Conservation (phyloP, 2,329 filamentous ascomycete species). For the Fusarium citri region DNA sequence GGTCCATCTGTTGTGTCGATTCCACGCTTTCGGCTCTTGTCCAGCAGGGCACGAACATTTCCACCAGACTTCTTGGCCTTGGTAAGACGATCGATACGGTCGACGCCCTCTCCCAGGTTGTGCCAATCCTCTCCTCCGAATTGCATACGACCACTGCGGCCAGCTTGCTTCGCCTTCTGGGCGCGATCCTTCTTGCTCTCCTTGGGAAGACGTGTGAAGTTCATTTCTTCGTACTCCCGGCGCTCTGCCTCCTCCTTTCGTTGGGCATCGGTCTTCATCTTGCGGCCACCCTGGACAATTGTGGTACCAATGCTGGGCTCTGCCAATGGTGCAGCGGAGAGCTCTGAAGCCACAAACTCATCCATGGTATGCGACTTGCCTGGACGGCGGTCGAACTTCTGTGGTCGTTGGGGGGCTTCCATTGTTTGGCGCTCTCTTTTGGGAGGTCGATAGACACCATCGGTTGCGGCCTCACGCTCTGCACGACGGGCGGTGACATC, state of each 20-base stretch:
- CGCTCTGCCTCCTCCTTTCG: constrained; percentile 82
- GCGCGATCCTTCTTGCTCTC: constrained; percentile 87
- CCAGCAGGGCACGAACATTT: constrained; percentile 72
- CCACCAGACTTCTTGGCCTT: constrained; percentile 71
- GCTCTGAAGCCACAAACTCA: constrained; percentile 88
- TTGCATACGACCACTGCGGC: constrained; percentile 68
- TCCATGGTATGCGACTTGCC: constrained; percentile 87
- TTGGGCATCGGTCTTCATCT: constrained; percentile 81
- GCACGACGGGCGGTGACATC: constrained; percentile 48
- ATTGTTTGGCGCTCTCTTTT: constrained; percentile 88
- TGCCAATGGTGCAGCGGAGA: constrained; percentile 83
- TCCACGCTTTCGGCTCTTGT: constrained; percentile 87
- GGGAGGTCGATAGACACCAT: constrained; percentile 89
- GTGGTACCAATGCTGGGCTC: constrained; percentile 93
- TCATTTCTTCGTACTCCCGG: constrained; percentile 88
- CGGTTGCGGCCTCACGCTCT: constrained; percentile 53
- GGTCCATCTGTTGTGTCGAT: constrained; percentile 76
- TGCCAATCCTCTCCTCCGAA: constrained; percentile 95
- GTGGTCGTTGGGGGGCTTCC: constrained; percentile 73
- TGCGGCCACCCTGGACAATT: constrained; percentile 81
- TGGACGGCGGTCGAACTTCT: constrained; percentile 70
- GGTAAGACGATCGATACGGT: constrained; percentile 87
- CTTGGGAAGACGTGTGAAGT: constrained; percentile 88
- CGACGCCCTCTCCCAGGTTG: constrained; percentile 83
- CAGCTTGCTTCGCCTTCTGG: constrained; percentile 68